Evolutionary conservation across 2,329 filamentous ascomycete species (phyloP), one percentile per base, ranked within the genome.

Genomic region (Xylaria digitata): DNA sequence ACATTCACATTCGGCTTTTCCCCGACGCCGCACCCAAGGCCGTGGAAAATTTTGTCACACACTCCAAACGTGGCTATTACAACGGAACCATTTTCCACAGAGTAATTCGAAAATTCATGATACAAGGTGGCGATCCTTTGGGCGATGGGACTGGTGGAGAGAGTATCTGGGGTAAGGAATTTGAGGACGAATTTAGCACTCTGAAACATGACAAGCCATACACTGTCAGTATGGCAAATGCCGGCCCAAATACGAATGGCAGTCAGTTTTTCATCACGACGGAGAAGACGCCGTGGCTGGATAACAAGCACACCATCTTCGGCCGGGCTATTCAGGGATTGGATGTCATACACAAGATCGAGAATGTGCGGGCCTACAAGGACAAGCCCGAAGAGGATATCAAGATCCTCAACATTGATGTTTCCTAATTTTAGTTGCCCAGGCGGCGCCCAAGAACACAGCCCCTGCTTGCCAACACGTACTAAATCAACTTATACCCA

Each of bases 221-320:
- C 78, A 98, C 94, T 0, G 85, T 98, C 65, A 96, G 92, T 78
- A 99, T 99, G 96, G 96, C 96, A 13, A 99, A 99, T 78, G 95
- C 96, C 0, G 96, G 96, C 0, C 93, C 94, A 0, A 94, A 95
- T 75, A 97, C 94, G 42, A 99, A 99, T 77, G 96, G 92, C 15
- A 96, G 92, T 75, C 96, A 99, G 78, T 99, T 99, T 78, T 99
- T 99, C 75, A 97, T 99, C 72, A 99, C 96, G 0, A 97, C 95
- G 0, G 96, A 97, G 80, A 97, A 97, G 82, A 94, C 96, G 72
- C 91, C 94, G 6, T 99, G 96, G 96, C 81, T 99, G 59, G 96
- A 99, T 78, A 90, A 92, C 70, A 97, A 97, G 79, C 96, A 99
- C 79, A 98, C 95, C 0, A 92, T 99, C 60, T 99, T 99, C 77